Conservation (phyloP, 2,329 filamentous ascomycete genomes). For the Parastagonospora nodorum region DNA sequence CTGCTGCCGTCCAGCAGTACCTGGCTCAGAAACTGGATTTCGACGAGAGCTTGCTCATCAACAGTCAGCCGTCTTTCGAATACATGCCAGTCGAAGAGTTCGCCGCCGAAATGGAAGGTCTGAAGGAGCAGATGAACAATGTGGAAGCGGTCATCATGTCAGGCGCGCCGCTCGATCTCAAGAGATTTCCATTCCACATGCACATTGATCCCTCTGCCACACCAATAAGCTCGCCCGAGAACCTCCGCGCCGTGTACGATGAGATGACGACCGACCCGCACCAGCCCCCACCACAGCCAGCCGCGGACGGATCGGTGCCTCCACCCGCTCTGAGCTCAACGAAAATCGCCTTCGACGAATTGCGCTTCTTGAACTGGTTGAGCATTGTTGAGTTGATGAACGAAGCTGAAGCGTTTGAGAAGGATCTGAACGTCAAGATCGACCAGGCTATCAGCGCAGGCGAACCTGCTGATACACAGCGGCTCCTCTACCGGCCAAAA, state of each 20-base stretch:
- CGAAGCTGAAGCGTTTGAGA: constrained; percentile 37
- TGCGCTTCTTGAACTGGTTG: constrained; percentile 58
- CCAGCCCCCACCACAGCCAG: constrained; percentile 28
- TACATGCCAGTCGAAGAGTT: constrained; percentile 23
- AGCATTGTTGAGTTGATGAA: constrained; percentile 53
- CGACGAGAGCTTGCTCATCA: not conserved
- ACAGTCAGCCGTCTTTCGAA: constrained; percentile 2
- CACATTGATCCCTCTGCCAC: constrained; percentile 34
- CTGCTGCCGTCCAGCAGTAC: constrained; percentile 10
- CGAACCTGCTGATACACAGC: constrained; percentile 8
- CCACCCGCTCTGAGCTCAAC: constrained; percentile 34
- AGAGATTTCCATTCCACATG: constrained; percentile 43
- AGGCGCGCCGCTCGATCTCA: constrained; percentile 42
- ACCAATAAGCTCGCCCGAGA: constrained; percentile 26
- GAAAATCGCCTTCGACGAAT: constrained; percentile 50
- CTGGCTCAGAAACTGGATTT: constrained; percentile 10
- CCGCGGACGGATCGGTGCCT: constrained; percentile 7
- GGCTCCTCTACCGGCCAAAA: not conserved
- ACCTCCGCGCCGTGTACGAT: constrained; percentile 50
- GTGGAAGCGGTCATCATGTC: constrained; percentile 40
- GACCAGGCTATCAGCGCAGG: constrained; percentile 16
- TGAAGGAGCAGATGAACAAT: constrained; percentile 33
- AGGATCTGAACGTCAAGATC: constrained; percentile 2
- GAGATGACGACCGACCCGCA: constrained; percentile 50
- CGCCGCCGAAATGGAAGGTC: constrained; percentile 16